phyloP scores from a whole-genome alignment of 441 rosid species.

The Erodium moschatum region DNA sequence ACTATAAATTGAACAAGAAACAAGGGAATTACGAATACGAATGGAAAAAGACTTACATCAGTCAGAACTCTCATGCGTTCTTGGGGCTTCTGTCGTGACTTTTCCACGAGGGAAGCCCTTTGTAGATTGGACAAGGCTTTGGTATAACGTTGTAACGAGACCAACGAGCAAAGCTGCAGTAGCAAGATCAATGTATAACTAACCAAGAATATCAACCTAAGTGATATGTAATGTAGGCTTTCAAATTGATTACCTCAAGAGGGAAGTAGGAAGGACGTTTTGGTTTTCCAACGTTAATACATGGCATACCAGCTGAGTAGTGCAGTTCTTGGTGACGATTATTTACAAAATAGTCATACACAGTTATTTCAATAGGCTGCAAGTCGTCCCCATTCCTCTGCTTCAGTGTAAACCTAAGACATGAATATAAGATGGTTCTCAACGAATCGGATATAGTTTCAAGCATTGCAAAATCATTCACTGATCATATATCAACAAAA shows the following conservation, averaged over 20 bases:
- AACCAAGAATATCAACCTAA: neutral
- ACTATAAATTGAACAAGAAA: neutral
- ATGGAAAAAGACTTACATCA: slow-evolving; percentile 30
- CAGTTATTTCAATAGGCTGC: slow-evolving; percentile 41
- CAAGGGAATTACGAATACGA: neutral
- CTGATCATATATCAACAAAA: neutral
- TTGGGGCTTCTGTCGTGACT: slow-evolving; percentile 75
- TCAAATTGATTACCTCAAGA: slow-evolving; percentile 37
- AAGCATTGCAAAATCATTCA: neutral
- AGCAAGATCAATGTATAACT: neutral
- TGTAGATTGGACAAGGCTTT: slow-evolving; percentile 53
- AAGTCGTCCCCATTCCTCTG: slow-evolving; percentile 30
- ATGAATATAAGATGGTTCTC: neutral
- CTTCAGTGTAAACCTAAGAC: slow-evolving; percentile 46
- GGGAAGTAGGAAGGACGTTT: slow-evolving; percentile 79
- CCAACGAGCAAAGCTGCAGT: slow-evolving; percentile 51
- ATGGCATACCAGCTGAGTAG: slow-evolving; percentile 62
- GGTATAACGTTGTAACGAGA: slow-evolving; percentile 71
- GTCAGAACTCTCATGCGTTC: slow-evolving; percentile 62
- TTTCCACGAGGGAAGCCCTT: slow-evolving; percentile 71
- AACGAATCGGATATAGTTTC: neutral
- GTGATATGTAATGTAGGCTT: neutral
- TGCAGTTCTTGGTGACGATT: slow-evolving; percentile 37
- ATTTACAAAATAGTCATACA: slow-evolving; percentile 57
- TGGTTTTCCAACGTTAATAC: slow-evolving; percentile 76